Evolutionary conservation across 1,284 basidiomycete species (phyloP).

Genomic region (Cutaneotrichosporon sp.): DNA sequence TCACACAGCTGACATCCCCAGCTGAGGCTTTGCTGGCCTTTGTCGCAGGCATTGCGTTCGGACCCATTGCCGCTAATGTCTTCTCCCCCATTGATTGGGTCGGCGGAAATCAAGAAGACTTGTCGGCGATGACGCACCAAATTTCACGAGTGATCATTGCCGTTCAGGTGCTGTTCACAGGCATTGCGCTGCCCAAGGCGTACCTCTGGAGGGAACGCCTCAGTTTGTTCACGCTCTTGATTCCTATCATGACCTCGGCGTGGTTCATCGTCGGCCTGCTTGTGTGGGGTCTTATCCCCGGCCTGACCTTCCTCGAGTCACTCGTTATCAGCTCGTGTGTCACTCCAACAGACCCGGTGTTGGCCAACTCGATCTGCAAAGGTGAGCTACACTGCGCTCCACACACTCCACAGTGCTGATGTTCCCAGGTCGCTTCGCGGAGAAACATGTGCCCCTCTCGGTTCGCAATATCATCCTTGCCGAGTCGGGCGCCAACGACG

Average conservation of each 20-base stretch:
- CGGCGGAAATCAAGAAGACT: slow-evolving; percentile 9
- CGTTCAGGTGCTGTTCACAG: slow-evolving; percentile 94
- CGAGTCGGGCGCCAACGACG: slow-evolving; percentile 56
- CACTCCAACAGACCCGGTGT: slow-evolving; percentile 92
- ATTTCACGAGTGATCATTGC: slow-evolving; percentile 88
- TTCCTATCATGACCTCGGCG: slow-evolving; percentile 72
- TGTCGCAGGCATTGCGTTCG: slow-evolving; percentile 83
- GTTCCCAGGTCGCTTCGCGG: slow-evolving; percentile 38
- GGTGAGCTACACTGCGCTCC: slow-evolving; percentile 19
- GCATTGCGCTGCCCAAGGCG: slow-evolving; percentile 80
- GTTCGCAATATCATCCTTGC: slow-evolving; percentile 47
- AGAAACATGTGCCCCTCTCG: slow-evolving; percentile 41
- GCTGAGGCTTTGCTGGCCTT: slow-evolving; percentile 94
- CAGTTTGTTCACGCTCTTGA: slow-evolving; percentile 73
- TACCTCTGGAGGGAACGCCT: slow-evolving; percentile 85
- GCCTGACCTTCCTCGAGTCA: slow-evolving; percentile 75
- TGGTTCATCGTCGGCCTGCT: slow-evolving; percentile 79
- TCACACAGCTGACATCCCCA: slow-evolving; percentile 53
- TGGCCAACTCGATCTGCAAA: slow-evolving; percentile 59
- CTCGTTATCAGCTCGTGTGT: slow-evolving; percentile 87
- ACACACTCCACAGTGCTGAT: neutral
- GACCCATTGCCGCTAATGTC: slow-evolving; percentile 32
- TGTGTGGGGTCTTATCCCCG: slow-evolving; percentile 81
- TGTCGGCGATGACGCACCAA: slow-evolving; percentile 55
- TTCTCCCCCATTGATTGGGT: slow-evolving; percentile 31